Evolutionary conservation across 306 rosid species (phyloP), one percentile per base, ranked within the genome.

Genomic region (Vicia faba): DNA sequence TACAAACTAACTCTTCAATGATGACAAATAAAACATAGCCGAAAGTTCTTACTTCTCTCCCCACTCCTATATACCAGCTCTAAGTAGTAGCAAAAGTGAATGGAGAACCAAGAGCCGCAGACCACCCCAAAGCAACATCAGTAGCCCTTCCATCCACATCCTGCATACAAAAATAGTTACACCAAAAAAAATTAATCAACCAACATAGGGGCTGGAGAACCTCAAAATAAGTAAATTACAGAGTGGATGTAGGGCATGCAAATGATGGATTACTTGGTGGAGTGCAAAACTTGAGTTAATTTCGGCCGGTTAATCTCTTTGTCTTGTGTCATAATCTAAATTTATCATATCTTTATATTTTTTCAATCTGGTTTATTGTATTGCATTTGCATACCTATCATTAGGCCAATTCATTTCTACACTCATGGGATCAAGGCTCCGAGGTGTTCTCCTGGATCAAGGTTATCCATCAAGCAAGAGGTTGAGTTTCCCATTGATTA

Each of bases 41-140:
- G 41, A 5, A 11, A 69, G 41, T 23, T 49, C 66, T 64, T 67
- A 84, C 99, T 96, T 83, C 96, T 81, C 81, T 92, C 98, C 28
- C 96, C 98, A 73, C 98, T 92, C 81, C 44, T 89, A 80, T 92
- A 92, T 77, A 89, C 98, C 80, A 82, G 86, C 88, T 92, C 98
- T 19, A 92, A 80, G 98, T 86, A 49, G 98, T 92, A 51, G 81
- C 95, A 67, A 92, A 92, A 59, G 98, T 85, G 85, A 92, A 92
- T 6, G 98, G 98, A 71, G 98, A 92, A 48, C 96, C 98, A 58
- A 92, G 96, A 73, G 98, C 96, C 78, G 87, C 88, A n/a, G 96
- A 92, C 98, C 98, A 92, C 45, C 87, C 98, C 67, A 92, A 45
- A 48, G 98, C 98, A 71, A 89, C 91, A 80, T 89, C 81, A 35